Conservation (phyloP, 208 protist species). For the Leishmania arabica region DNA sequence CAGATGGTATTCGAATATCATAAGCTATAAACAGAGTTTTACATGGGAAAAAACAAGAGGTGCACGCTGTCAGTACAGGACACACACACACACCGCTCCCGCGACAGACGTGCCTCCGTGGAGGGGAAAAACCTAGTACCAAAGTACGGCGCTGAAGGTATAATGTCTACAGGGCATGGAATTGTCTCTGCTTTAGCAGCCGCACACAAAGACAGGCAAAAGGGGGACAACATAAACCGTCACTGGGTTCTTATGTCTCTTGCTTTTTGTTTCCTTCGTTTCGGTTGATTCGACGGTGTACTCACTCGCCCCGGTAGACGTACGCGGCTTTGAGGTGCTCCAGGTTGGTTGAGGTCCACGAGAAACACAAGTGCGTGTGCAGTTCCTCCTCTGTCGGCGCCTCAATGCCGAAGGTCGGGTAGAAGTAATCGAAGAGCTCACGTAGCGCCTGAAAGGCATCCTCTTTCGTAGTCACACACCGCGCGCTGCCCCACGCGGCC, state of each 20-base stretch:
- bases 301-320: conserved; percentile 44
- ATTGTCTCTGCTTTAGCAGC: neutral
- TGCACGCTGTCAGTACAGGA: neutral
- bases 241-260: neutral
- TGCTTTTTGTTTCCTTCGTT: neutral
- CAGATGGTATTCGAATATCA: neutral
- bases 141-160: neutral
- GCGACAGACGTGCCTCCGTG: neutral
- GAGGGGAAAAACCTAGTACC: neutral
- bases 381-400: conserved; percentile 47
- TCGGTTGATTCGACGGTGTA: neutral
- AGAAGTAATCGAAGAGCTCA: conserved; percentile 68
- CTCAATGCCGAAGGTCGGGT: conserved; percentile 55
- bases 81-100: neutral
- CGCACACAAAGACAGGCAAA: neutral
- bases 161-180: neutral
- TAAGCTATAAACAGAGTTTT: neutral
- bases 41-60: neutral
- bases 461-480: conserved; percentile 46
- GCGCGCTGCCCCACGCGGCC: conserved; percentile 52
- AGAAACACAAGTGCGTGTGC: conserved; percentile 36
- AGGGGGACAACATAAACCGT: conserved; percentile 8
- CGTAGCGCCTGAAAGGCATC: conserved; percentile 55
- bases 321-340: conserved; percentile 36
- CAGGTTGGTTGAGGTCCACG: conserved; percentile 45